Evolutionary conservation across 83 land plant genomes (phyloP), one percentile per base, ranked within the genome.

Genomic region (Larix sibirica): DNA sequence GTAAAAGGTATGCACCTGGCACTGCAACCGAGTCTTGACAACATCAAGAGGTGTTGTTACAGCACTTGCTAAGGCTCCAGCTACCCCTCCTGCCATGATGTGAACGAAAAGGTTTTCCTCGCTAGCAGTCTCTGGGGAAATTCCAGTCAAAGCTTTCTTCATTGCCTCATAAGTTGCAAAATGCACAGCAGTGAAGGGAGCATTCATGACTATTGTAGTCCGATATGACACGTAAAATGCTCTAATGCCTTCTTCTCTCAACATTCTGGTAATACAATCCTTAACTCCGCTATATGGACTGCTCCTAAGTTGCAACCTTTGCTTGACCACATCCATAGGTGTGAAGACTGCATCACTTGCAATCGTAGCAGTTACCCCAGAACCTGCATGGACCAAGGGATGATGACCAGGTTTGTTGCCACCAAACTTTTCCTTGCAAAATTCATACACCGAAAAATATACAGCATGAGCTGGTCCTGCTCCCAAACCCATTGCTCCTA

Each of bases 1-100:
- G 2, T 28, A 70, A 70, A 69, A 69, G 1, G 36, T 69, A 69
- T n/a, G 3, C 68, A 95, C 98, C 98, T 95, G 98, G 80, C 96
- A 94, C 84, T 95, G 98, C 87, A 95, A 77, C 83, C 90, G 89
- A 26, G 97, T 95, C 89, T 94, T 95, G 44, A 93, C 94, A 50
- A 95, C 97, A 80, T 95, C 97, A 40, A 95, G 82, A 4, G 97
- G 97, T 2, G 96, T 95, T 9, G 97, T 95, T 6, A 95, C 83
- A 24, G 85, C 92, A 79, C 93, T 91, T 9, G 98, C 98, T 62
- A 90, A 69, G 18, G 97, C 95, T 26, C 98, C 97, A 4, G 97
- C 96, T 4, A 85, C 91, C 8, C 94, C 93, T 13, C 93, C 93
- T 18, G 93, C 93, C 26, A 85, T 81, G 9, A 88, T 62, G 40